Evolutionary conservation across 768 basidiomycete genomes (phyloP), one percentile per base, ranked within the genome.

Genomic region (Amyloporia xantha): DNA sequence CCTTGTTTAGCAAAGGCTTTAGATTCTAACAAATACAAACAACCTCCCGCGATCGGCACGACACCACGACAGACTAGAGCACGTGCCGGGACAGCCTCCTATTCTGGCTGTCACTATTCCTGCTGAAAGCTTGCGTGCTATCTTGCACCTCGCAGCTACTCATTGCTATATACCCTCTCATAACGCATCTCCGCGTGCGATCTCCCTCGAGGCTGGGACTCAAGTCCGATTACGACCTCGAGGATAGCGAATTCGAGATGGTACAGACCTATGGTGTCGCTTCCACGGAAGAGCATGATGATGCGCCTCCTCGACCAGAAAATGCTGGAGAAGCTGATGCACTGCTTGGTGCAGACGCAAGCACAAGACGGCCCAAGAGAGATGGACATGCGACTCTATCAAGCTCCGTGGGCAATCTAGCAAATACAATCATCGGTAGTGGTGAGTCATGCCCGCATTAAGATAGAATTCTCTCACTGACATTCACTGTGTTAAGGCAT

Each of bases 341-440:
- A 11, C 68, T 91, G 48, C 71, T 91, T 28, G 78, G 77, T 33
- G 52, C 45, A 15, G 74, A 66, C 41, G 64, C 68, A 40, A 63
- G 63, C 38, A 52, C 62, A 33, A 51, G 51, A 44, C 64, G 63
- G 44, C 59, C 50, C 23, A 57, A 60, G 43, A 64, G 53, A 48
- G 84, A 86, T 17, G 91, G 91, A 0, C 79, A 78, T 65, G 91
- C 88, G 10, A 78, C 69, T 37, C 64, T 91, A 23, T 54, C 72
- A 17, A 86, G 86, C 54, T 82, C 80, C 43, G 73, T 89, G 44
- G 83, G 86, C 55, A 92, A 92, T 60, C 69, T 96, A 37, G 71
- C 82, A 21, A 96, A 96, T 57, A 96, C 93, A 0, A 91, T 94
- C 58, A 85, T 96, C 56, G 92, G 92, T 12, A 94, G 87, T 47